Evolutionary conservation across 129 eudicot species (phyloP).

Genomic region (Artemisia tridentata): DNA sequence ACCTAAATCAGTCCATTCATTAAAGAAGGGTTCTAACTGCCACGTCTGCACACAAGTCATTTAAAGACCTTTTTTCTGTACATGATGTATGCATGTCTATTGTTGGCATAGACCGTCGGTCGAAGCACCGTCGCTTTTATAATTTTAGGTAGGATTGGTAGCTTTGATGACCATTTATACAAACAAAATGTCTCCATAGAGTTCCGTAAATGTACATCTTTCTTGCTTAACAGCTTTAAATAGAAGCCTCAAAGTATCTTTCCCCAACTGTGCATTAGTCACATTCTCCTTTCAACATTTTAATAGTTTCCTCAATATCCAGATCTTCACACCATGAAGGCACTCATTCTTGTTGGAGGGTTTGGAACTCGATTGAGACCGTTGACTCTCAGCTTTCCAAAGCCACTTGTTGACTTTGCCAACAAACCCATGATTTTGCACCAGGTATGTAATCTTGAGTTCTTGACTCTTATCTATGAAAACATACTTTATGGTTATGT

Average conservation of each 20-base stretch:
- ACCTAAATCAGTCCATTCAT: background rate
- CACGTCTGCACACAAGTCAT: background rate
- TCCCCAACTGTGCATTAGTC: conserved; percentile 12
- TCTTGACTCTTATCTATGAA: background rate
- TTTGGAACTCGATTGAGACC: conserved; percentile 95
- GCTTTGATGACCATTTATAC: conserved; percentile 15
- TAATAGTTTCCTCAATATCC: conserved; percentile 7
- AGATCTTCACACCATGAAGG: conserved; percentile 68
- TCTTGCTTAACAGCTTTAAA: conserved; percentile 15
- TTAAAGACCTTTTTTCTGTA: conserved; percentile 5
- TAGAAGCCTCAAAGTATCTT: background rate
- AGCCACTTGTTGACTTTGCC: conserved; percentile 87
- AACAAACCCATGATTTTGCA: conserved; percentile 91
- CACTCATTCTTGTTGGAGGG: conserved; percentile 96
- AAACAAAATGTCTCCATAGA: conserved; percentile 19
- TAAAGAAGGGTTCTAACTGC: no score
- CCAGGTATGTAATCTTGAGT: conserved; percentile 44
- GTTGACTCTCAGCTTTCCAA: conserved; percentile 69
- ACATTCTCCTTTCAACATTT: conserved; percentile 18
- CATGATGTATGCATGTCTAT: conserved; percentile 19
- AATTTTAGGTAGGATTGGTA: conserved; percentile 15
- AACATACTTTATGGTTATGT: background rate
- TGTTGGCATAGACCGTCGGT: conserved; percentile 17
- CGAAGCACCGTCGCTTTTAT: background rate
- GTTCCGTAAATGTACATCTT: conserved; percentile 14